phyloP scores from a whole-genome alignment of 768 basidiomycete genomes.

The Serendipita vermifera region DNA sequence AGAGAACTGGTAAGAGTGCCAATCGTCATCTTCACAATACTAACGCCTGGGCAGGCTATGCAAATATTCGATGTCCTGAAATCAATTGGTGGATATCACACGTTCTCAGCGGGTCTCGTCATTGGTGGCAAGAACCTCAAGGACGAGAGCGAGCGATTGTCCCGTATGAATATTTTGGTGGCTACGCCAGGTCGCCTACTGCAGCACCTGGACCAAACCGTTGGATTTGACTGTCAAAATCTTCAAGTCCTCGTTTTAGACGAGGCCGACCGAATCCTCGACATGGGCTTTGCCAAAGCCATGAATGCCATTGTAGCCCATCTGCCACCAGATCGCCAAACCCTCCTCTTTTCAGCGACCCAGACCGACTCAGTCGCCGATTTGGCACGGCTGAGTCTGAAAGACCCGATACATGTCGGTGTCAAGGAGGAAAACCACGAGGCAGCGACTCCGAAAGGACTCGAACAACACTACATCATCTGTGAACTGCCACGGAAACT shows the following conservation, averaged over 20 bases:
- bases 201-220: constrained; percentile 97
- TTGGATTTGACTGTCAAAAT: constrained; percentile 84
- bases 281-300: constrained; percentile 88
- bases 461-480: constrained; percentile 82
- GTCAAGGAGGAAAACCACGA: constrained; percentile 31
- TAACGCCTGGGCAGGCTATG: constrained; percentile 48
- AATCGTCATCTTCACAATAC: background rate
- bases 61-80: constrained; percentile 96
- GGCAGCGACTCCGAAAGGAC: constrained; percentile 52
- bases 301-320: constrained; percentile 84
- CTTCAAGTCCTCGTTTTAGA: constrained; percentile 91
- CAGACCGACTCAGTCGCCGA: constrained; percentile 84
- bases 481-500: constrained; percentile 79
- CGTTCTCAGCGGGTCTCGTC: constrained; percentile 86
- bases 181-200: constrained; percentile 90
- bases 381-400: constrained; percentile 79
- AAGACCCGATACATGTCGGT: constrained; percentile 64
- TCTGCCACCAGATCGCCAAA: constrained; percentile 84
- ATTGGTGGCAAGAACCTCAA: constrained; percentile 95
- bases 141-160: constrained; percentile 77
- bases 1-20: constrained; percentile 59
- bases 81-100: constrained; percentile 83
- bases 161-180: constrained; percentile 96
- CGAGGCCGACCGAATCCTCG: constrained; percentile 91
- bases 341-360: constrained; percentile 91